Evolutionary conservation across 148 eudicot species (phyloP).

Genomic region (Spergularia marina): DNA sequence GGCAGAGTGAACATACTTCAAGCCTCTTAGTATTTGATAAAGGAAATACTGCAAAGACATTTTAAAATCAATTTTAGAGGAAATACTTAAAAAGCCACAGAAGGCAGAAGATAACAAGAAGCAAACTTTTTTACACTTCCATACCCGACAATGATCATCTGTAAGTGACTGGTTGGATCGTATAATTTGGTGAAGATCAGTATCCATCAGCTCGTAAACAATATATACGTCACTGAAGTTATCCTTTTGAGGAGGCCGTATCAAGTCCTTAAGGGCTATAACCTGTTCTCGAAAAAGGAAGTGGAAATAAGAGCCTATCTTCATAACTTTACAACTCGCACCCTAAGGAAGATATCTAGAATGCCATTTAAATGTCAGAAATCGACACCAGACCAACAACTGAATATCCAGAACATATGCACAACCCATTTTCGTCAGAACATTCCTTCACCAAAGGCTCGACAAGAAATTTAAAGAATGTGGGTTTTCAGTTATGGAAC

Average conservation of each 20-base stretch:
- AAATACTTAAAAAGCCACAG: conserved; percentile 2
- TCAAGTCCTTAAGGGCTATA: conserved; percentile 49
- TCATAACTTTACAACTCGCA: background rate
- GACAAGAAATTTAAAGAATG: too few species aligned
- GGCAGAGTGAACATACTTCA: conserved; percentile 86
- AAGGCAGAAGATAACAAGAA: background rate
- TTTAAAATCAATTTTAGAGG: conserved; percentile 23
- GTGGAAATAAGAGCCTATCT: background rate
- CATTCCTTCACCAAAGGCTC: background rate
- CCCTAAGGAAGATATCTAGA: background rate
- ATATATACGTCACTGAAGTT: conserved; percentile 69
- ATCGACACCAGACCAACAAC: background rate
- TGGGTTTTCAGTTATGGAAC: background rate
- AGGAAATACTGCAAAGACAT: conserved; percentile 66
- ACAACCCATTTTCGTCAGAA: background rate
- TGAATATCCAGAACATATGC: conserved; percentile 1
- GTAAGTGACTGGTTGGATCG: conserved; percentile 52
- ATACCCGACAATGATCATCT: conserved; percentile 76
- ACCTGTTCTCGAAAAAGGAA: conserved; percentile 36
- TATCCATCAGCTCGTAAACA: conserved; percentile 71
- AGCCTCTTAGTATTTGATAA: conserved; percentile 76
- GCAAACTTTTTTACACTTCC: conserved; percentile 13
- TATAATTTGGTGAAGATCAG: conserved; percentile 78
- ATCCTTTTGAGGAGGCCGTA: conserved; percentile 62
- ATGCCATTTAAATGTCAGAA: background rate